These are phyloP conservation scores for Triticum turgidum DNA, from an alignment of 176 grass and related monocot species.

Conservation along the genomic window DNA sequence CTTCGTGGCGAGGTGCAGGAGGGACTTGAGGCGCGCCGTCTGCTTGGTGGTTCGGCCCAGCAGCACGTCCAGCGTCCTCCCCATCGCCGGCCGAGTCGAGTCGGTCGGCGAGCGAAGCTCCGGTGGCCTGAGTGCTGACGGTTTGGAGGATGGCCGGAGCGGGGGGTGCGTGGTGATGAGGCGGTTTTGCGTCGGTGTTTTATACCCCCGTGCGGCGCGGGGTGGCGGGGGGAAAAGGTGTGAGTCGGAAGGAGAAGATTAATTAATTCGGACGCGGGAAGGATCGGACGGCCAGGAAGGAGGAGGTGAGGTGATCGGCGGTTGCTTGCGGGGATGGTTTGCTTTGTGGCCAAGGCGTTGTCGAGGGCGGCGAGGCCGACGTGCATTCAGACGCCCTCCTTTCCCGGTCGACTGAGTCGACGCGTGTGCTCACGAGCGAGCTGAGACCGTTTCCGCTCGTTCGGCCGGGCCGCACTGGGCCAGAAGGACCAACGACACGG, in stretches of 20 bases:
- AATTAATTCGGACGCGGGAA: neutral
- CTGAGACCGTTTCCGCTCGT: neutral
- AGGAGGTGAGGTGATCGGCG: neutral
- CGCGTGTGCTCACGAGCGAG: constrained; percentile 4
- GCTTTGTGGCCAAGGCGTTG: constrained; percentile 44
- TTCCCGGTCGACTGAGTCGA: neutral
- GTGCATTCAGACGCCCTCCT: neutral
- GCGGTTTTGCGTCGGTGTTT: constrained; percentile 8
- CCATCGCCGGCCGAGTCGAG: constrained; percentile 18
- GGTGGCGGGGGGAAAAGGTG: neutral
- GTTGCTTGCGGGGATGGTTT: neutral
- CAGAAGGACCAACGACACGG: neutral
- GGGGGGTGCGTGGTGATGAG: neutral
- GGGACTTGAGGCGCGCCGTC: constrained; percentile 52
- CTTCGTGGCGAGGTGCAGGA: constrained; percentile 43
- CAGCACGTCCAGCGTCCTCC: constrained; percentile 72
- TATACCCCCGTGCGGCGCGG: constrained; percentile 14
- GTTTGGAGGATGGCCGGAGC: neutral
- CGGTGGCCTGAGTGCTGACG: neutral
- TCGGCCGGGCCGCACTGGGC: neutral
- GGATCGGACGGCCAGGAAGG: neutral
- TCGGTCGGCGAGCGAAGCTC: neutral
- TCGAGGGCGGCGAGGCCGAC: constrained; percentile 8
- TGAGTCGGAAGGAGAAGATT: neutral
- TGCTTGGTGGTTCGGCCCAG: constrained; percentile 67